phyloP scores from a whole-genome alignment of 768 basidiomycete species.

The Porpolomopsis calyptriformis region DNA sequence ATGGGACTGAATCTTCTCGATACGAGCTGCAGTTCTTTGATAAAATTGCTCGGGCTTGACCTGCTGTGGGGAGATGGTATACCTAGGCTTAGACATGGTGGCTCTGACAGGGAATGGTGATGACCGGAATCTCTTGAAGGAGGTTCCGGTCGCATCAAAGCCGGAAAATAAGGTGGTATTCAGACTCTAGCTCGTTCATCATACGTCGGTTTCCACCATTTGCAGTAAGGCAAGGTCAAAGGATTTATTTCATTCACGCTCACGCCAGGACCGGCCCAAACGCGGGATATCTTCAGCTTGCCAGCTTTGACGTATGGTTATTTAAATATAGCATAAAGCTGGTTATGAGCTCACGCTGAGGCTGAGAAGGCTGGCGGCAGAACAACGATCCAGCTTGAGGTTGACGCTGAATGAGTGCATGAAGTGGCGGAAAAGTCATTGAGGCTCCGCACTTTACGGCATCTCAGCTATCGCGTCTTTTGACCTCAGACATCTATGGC shows the following conservation, averaged over 20 bases:
- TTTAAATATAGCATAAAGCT: no score
- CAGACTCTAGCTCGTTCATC: no score
- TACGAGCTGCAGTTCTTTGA: conserved; percentile 51
- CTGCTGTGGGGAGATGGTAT: conserved; percentile 15
- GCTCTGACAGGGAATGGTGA: neutral
- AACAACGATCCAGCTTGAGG: no score
- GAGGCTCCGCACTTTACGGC: neutral
- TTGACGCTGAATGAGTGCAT: no score
- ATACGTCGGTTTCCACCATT: no score
- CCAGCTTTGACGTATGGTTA: no score
- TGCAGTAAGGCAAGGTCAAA: no score
- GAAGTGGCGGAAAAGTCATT: neutral
- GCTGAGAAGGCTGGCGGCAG: no score
- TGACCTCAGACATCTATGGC: conserved; percentile 35
- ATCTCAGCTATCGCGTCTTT: neutral
- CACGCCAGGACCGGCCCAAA: neutral
- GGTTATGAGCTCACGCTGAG: no score
- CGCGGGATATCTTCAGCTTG: neutral
- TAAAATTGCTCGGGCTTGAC: conserved; percentile 41
- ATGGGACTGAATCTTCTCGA: conserved; percentile 60
- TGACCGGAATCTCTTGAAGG: neutral
- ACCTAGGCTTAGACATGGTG: conserved; percentile 25
- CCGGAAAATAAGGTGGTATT: no score
- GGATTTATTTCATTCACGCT: no score
- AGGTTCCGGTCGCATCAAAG: neutral